phyloP scores from a whole-genome alignment of 352 stramenopile genomes.

The Sclerospora graminicola region DNA sequence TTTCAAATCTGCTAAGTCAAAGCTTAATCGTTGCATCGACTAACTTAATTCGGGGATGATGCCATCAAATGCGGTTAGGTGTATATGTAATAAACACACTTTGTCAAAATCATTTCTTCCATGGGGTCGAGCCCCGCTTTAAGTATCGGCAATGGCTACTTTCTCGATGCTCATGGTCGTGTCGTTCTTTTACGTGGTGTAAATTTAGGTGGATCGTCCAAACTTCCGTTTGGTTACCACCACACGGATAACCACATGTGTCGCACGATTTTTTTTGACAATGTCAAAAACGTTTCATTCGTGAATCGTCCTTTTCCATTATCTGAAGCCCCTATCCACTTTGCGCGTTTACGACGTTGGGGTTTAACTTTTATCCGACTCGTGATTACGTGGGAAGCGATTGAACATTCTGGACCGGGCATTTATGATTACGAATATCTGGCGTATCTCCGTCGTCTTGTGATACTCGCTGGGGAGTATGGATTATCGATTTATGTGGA shows the following conservation, averaged over 20 bases:
- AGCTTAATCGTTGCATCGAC: no score
- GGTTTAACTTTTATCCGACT: conserved; percentile 78
- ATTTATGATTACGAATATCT: conserved; percentile 84
- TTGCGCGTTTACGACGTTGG: conserved; percentile 68
- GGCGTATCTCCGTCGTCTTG: conserved; percentile 50
- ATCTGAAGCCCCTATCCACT: conserved; percentile 65
- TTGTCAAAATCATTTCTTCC: no score
- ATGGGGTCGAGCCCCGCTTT: conserved; percentile 3
- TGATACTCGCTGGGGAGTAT: conserved; percentile 49
- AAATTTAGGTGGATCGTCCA: conserved; percentile 84
- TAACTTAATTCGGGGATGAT: no score
- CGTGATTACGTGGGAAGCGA: conserved; percentile 86
- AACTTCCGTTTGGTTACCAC: conserved; percentile 56
- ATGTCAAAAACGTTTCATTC: conserved; percentile 35
- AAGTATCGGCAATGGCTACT: conserved; percentile 53
- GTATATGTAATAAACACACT: no score
- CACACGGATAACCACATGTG: conserved; percentile 29
- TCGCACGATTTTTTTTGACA: conserved; percentile 41
- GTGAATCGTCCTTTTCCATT: conserved; percentile 82
- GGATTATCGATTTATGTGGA: conserved; percentile 86
- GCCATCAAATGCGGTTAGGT: no score
- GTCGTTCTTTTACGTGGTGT: conserved; percentile 74
- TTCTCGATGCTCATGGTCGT: conserved; percentile 70
- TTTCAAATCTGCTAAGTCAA: no score
- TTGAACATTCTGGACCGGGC: conserved; percentile 77